Evolutionary conservation across 2,329 filamentous ascomycete species (phyloP), one percentile per base, ranked within the genome.

Genomic region (Aureobasidium sp.): DNA sequence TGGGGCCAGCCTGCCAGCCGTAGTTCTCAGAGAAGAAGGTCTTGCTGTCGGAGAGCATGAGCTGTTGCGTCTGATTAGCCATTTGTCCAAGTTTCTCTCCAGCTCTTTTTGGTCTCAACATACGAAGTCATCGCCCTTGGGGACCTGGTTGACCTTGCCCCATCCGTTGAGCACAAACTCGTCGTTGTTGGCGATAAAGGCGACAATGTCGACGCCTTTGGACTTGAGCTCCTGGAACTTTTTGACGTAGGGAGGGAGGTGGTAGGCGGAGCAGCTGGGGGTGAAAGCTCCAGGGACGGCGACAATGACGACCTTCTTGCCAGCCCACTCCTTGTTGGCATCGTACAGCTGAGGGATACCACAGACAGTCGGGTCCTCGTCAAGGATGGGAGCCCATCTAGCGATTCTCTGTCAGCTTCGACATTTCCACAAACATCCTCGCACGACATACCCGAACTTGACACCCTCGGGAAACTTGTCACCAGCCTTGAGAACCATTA

Each of bases 131-230:
- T 93, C 87, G 66, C 86, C 85, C 72, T 84, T 87, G n/a, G 62
- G 49, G 72, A 93, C 81, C 59, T 82, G 82, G 78, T 95, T 93
- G 72, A 91, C 90, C 84, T 96, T 96, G 77, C 86, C 88, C 69
- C 70, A 71, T 25, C 64, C 65, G 34, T 85, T 87, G 89, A 93
- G 93, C 75, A 96, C 91, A 73, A 82, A 95, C 66, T 87, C 80
- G 77, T 96, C 91, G 77, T 96, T 96, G 80, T 80, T 87, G 64
- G 90, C 89, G 71, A 95, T 87, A 72, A 94, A 85, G 68, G 90
- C 84, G 70, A 96, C 84, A 66, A 88, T 76, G 76, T 96, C 91
- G 68, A 95, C 88, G 70, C 89, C 90, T 82, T 93, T 93, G 72
- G 79, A 79, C 79, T 86, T 87, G 76, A 95, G 81, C 72, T 87